phyloP scores from a whole-genome alignment of 495 filamentous ascomycete species.

The Neurospora terricola region DNA sequence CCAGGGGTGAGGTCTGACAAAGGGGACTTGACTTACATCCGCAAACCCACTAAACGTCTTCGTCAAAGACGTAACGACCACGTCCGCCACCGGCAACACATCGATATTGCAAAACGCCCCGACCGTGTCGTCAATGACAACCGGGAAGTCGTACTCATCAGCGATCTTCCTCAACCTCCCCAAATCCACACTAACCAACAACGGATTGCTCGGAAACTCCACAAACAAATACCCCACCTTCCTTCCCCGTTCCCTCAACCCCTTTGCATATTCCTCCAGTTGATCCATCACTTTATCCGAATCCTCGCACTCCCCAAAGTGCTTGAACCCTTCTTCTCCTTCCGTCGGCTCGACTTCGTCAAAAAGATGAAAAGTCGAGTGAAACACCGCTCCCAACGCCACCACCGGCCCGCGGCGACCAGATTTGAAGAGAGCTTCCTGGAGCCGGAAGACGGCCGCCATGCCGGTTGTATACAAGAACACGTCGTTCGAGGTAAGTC shows the following conservation, averaged over 20 bases:
- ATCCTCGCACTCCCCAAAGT: constrained; percentile 23
- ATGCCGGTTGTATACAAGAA: constrained; percentile 39
- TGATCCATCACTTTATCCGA: constrained; percentile 26
- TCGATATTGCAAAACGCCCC: constrained; percentile 41
- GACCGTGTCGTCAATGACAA: constrained; percentile 42
- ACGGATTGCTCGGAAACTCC: constrained; percentile 40
- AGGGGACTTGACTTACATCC: constrained; percentile 33
- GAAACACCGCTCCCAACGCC: constrained; percentile 29
- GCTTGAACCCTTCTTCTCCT: constrained; percentile 18
- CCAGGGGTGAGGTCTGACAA: constrained; percentile 12
- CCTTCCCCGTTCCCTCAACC: constrained; percentile 17
- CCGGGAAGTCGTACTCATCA: constrained; percentile 32
- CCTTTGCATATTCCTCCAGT: constrained; percentile 27
- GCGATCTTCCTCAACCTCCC: constrained; percentile 25
- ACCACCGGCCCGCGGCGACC: constrained; percentile 14
- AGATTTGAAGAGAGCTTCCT: constrained; percentile 10
- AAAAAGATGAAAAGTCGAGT: constrained; percentile 22
- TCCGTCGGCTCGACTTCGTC: constrained; percentile 14
- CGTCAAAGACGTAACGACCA: constrained; percentile 37
- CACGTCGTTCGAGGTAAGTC: constrained; percentile 25
- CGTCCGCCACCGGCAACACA: constrained; percentile 29
- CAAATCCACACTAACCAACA: constrained; percentile 34
- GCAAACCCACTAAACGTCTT: constrained; percentile 43
- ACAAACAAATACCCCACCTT: constrained; percentile 26
- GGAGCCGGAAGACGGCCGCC: constrained; percentile 26